Evolutionary conservation across 2,329 filamentous ascomycete genomes (phyloP).

Genomic region (Fonsecaea nubica): DNA sequence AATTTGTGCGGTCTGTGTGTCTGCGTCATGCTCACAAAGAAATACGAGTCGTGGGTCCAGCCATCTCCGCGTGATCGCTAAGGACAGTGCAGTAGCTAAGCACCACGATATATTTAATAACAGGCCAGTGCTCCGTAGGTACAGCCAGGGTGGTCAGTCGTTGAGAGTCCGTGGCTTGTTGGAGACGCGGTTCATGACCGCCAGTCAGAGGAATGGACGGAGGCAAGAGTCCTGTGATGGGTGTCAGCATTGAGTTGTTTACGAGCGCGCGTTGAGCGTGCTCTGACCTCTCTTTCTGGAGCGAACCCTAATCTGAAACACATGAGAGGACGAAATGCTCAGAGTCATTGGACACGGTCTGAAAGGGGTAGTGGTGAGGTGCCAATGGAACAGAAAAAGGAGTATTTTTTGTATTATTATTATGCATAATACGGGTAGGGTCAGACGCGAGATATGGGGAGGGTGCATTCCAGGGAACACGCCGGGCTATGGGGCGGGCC

Average conservation of each 20-base stretch:
- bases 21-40: constrained; percentile 10
- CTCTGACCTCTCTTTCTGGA: neutral
- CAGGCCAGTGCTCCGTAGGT: neutral
- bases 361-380: constrained; percentile 1
- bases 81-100: constrained; percentile 17
- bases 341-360: constrained; percentile 9
- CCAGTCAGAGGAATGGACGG: constrained; percentile 3
- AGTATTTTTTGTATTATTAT: neutral
- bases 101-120: constrained; percentile 12
- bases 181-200: constrained; percentile 14
- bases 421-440: neutral
- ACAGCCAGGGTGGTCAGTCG: neutral
- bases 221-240: constrained; percentile 4
- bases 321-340: neutral
- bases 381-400: constrained; percentile 1
- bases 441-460: neutral
- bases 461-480: constrained; percentile 13
- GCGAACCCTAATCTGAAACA: constrained; percentile 8
- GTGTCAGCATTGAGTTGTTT: constrained; percentile 9
- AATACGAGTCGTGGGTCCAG: neutral
- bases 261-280: neutral
- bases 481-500: constrained; percentile 6
- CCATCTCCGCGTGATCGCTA: constrained; percentile 17
- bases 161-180: constrained; percentile 15
- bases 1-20: neutral